Conservation (phyloP, 106 monocot species). For the Dioscorea dumetorum region DNA sequence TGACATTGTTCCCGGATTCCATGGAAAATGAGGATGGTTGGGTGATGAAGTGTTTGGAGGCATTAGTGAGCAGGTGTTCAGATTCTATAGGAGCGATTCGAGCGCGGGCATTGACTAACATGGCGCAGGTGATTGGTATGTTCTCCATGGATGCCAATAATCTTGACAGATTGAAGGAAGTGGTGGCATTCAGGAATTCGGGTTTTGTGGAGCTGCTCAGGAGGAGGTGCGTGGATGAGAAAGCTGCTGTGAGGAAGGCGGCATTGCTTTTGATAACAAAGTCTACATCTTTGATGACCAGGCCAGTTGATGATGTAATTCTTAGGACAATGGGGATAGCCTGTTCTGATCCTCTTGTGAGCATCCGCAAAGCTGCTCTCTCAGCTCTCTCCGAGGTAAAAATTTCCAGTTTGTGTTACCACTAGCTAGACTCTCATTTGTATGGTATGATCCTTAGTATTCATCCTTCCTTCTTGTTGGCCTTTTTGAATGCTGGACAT, state of each 20-base stretch:
- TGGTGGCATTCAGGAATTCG: constrained; percentile 17
- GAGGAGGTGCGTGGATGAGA: constrained; percentile 75
- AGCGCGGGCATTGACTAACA: constrained; percentile 72
- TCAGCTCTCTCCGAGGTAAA: constrained; percentile 72
- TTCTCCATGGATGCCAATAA: constrained; percentile 34
- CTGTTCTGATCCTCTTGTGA: constrained; percentile 89
- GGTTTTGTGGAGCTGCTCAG: constrained; percentile 48
- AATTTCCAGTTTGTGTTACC: background rate
- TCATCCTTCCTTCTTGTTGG: constrained; percentile 1
- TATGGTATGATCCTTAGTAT: background rate
- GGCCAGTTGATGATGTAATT: constrained; percentile 48
- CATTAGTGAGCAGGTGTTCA: constrained; percentile 54
- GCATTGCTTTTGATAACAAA: constrained; percentile 64
- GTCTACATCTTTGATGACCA: constrained; percentile 44
- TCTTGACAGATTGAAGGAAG: constrained; percentile 19
- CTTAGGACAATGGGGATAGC: constrained; percentile 56
- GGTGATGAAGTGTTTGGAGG: constrained; percentile 41
- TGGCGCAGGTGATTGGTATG: constrained; percentile 43
- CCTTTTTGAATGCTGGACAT: constrained; percentile 6
- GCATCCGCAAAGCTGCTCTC: constrained; percentile 84
- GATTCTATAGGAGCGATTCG: constrained; percentile 56
- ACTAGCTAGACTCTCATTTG: background rate
- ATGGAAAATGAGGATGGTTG: constrained; percentile 26
- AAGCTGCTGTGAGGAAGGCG: constrained; percentile 90
- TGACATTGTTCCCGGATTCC: constrained; percentile 48